A percentile compares a stretch with the other conserved stretches of the same genome.
These are phyloP conservation scores for Monosporascus sp. DNA, from an alignment of 2,329 filamentous ascomycete species.

Conservation along the genomic window DNA sequence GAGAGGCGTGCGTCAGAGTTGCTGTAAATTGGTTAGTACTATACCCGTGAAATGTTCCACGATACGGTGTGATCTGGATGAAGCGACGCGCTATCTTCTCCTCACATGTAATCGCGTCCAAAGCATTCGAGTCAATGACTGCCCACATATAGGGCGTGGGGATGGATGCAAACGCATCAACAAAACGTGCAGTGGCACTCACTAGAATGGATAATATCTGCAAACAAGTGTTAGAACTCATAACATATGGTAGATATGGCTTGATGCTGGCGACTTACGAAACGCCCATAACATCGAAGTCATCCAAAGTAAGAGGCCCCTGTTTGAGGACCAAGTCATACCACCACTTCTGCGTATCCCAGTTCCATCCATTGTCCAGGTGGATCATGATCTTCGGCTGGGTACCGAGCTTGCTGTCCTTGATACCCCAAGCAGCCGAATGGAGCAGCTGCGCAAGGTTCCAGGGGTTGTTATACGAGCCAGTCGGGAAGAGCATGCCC, in stretches of 20 bases:
- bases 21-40: constrained; percentile 16
- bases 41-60: too few relatives aligned
- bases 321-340: constrained; percentile 53
- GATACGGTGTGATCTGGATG: too few relatives aligned
- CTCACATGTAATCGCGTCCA: neutral
- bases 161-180: neutral
- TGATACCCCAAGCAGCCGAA: constrained; percentile 59
- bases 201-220: neutral
- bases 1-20: constrained; percentile 52
- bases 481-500: constrained; percentile 63
- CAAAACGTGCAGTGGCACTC: neutral
- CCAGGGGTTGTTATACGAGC: constrained; percentile 45
- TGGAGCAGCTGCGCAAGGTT: constrained; percentile 62
- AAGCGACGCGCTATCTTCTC: neutral
- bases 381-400: constrained; percentile 69
- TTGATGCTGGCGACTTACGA: constrained; percentile 30
- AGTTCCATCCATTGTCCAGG: constrained; percentile 71
- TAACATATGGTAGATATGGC: neutral
- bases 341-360: constrained; percentile 59
- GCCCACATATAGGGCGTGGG: too few relatives aligned
- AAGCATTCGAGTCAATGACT: neutral
- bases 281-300: constrained; percentile 69
- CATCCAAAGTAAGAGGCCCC: constrained; percentile 43
- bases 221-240: neutral
- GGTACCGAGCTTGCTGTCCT: constrained; percentile 51